Conservation (phyloP, 2,329 filamentous ascomycete genomes). For the Colletotrichum sp. region DNA sequence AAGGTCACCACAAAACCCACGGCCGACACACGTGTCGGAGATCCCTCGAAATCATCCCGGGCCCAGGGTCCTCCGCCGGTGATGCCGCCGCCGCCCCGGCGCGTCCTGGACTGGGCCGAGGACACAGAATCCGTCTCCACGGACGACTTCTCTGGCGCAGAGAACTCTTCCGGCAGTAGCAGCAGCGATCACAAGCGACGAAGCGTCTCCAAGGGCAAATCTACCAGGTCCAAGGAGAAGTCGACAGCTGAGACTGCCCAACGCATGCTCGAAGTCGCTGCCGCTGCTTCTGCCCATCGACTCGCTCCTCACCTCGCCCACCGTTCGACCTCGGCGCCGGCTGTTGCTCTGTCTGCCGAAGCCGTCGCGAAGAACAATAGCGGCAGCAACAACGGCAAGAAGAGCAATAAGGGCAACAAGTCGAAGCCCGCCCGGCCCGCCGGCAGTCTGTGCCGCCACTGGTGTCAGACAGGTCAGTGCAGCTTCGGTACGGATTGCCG, state of each 20-base stretch:
- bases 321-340: neutral
- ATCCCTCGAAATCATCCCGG: neutral
- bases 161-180: neutral
- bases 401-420: neutral
- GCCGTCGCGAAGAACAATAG: neutral
- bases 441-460: conserved; percentile 46
- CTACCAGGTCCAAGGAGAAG: neutral
- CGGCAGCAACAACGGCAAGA: neutral
- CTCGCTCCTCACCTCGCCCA: neutral
- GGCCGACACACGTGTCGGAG: neutral
- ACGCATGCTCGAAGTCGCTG: neutral
- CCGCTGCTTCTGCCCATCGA: neutral
- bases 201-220: neutral
- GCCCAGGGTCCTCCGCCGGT: neutral
- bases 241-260: neutral
- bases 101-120: conserved; percentile 16
- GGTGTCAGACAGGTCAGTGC: conserved; percentile 54
- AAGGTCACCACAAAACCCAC: neutral
- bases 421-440: neutral
- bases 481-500: conserved; percentile 48
- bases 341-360: neutral
- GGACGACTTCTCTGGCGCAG: conserved; percentile 6
- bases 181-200: neutral
- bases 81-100: neutral
- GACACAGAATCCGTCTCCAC: conserved; percentile 15